Conservation (phyloP, 345 rosid species). For the Chamaenerion angustifolium region DNA sequence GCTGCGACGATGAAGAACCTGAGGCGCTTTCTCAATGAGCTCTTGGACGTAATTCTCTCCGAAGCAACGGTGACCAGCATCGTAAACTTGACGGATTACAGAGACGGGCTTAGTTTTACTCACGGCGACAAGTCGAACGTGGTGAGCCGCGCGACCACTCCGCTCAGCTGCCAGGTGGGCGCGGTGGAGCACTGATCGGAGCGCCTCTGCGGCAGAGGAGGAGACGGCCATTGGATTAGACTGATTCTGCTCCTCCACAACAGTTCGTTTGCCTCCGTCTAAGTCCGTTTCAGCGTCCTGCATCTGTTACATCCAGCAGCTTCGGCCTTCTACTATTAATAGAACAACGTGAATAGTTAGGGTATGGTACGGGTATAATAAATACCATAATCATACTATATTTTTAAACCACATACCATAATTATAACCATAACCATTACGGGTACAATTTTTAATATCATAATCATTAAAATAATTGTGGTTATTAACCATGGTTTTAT, state of each 20-base stretch:
- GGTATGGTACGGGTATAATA: no score
- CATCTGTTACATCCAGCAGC: no score
- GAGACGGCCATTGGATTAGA: slow-evolving; percentile 36
- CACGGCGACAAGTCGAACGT: slow-evolving; percentile 68
- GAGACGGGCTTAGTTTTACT: slow-evolving; percentile 88
- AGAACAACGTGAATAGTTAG: no score
- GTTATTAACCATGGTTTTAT: no score
- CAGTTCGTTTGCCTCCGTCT: background rate
- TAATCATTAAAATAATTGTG: no score
- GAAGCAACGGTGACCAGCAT: slow-evolving; percentile 74
- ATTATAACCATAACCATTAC: no score
- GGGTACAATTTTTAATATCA: no score
- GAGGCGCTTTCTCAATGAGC: slow-evolving; percentile 77
- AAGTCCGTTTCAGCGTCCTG: background rate
- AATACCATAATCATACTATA: no score
- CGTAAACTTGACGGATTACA: slow-evolving; percentile 56
- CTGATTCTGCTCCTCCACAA: background rate
- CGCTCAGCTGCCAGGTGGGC: slow-evolving; percentile 57
- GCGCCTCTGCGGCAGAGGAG: slow-evolving; percentile 54
- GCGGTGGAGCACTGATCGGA: slow-evolving; percentile 54
- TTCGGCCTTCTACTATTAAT: no score
- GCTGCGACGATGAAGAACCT: slow-evolving; percentile 28
- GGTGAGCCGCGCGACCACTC: slow-evolving; percentile 43
- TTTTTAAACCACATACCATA: no score
- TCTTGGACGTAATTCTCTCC: slow-evolving; percentile 95